Base-by-base conservation (phyloP, 768 basidiomycete species). In the Serpula lacrymans region DNA sequence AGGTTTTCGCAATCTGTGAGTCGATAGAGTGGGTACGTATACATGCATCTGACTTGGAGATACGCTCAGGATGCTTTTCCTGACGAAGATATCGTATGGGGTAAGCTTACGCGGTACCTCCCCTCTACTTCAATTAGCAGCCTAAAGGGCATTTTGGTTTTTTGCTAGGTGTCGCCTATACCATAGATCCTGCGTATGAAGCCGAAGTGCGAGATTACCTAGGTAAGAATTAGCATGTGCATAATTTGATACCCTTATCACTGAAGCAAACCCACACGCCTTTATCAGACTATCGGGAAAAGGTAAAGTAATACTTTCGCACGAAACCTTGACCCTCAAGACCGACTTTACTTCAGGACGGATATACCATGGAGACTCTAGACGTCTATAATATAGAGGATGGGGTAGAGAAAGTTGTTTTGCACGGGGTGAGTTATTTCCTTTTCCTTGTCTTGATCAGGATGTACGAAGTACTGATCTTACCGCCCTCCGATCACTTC, bases 21-120 rank as follows among this genome's bases (percentile, higher is more conserved):
- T 54, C 2, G 6, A n/a, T n/a, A 10, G 33, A 13, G 16, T 18
- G 10, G 9, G 17, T 18, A 9, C 9, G 26, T 17, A 17, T 12
- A 9, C 12, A 1, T 8, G 2, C n/a, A 3, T 20, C 43, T 16
- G 14, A 16, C 2, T 28, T 37, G 18, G 10, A 7, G 11, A 37
- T n/a, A 14, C 22, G 37, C 24, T 21, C 22, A 63, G 84, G 84
- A 87, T 50, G 59, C 77, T 2, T 83, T 82, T 48, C 83, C 80
- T 0, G 69, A 83, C 39, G 82, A 85, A 21, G 84, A 89, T 51
- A 74, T 75, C 25, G 89, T 94, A 2, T 96, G 94, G 94, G 94
- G 89, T 75, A 45, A 23, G 72, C 59, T 10, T 12, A 42, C 27
- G 4, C 18, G 23, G 30, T 2, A 40, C 21, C 28, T 16, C 13